Percentiles rank a stretch among this genome's conserved stretches.
These are phyloP conservation scores for Botrytis hyacinthi DNA, from an alignment of 2,329 filamentous ascomycete species.

Conservation along the genomic window DNA sequence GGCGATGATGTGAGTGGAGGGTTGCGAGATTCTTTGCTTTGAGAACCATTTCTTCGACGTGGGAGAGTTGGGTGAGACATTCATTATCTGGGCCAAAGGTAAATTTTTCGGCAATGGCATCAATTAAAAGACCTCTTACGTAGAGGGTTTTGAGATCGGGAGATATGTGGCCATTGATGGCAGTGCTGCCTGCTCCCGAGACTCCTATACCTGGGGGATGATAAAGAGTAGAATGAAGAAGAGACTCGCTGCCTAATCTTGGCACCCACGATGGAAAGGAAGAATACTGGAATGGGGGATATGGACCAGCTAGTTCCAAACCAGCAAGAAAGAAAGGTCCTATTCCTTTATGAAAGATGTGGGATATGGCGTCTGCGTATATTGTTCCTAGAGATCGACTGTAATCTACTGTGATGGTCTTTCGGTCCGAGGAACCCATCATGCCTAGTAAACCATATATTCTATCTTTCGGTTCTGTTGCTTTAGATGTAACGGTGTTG, in stretches of 20 bases:
- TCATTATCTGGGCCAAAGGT: background rate
- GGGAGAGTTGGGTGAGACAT: background rate
- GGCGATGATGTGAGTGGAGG: background rate
- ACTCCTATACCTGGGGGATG: background rate
- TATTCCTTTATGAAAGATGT: background rate
- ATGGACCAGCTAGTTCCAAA: background rate
- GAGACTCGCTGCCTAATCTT: background rate
- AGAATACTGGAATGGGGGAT: background rate
- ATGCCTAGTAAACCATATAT: constrained; percentile 1
- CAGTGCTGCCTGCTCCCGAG: background rate
- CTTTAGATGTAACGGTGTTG: constrained; percentile 1
- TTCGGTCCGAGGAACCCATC: background rate
- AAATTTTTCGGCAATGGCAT: background rate
- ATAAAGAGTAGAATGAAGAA: background rate
- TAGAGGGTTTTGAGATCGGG: background rate
- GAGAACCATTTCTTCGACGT: background rate
- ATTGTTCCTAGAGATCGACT: background rate
- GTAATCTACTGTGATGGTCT: background rate
- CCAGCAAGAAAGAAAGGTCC: background rate
- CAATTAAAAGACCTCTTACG: background rate
- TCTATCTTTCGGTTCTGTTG: background rate
- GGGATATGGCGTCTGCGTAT: constrained; percentile 3
- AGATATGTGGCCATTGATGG: background rate
- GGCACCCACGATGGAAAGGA: background rate
- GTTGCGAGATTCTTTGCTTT: background rate